Evolutionary conservation across 2,329 filamentous ascomycete species (phyloP).

Genomic region (Septoria linicola): DNA sequence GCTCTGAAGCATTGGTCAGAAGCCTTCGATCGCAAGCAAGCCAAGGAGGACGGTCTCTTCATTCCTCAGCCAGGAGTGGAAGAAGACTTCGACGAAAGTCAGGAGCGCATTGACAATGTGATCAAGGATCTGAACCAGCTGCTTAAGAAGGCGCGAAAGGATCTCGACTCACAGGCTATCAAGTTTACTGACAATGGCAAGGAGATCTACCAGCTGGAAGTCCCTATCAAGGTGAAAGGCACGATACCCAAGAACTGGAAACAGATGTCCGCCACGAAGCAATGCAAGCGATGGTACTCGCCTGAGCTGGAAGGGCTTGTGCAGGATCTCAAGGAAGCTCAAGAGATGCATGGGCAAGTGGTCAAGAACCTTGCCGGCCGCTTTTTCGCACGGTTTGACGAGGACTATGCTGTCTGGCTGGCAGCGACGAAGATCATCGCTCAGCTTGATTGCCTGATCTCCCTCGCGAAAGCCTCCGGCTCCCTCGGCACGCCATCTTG

Average conservation of each 20-base stretch:
- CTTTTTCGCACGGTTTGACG: conserved; percentile 85
- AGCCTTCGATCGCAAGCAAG: conserved; percentile 81
- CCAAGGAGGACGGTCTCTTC: conserved; percentile 74
- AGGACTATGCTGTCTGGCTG: conserved; percentile 81
- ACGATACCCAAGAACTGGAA: conserved; percentile 79
- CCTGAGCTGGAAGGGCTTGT: conserved; percentile 78
- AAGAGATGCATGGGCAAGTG: conserved; percentile 89
- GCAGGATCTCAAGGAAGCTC: conserved; percentile 84
- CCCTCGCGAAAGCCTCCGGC: conserved; percentile 82
- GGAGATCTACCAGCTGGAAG: conserved; percentile 94
- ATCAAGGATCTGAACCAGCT: conserved; percentile 70
- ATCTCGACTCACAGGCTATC: conserved; percentile 68
- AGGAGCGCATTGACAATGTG: conserved; percentile 72
- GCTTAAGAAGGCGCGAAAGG: conserved; percentile 67
- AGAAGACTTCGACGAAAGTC: conserved; percentile 84
- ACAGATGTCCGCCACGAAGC: conserved; percentile 91
- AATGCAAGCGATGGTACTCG: conserved; percentile 93
- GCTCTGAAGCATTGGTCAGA: conserved; percentile 82
- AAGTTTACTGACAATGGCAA: conserved; percentile 75
- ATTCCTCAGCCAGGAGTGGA: conserved; percentile 86
- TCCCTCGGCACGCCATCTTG: conserved; percentile 84
- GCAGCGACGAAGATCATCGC: conserved; percentile 85
- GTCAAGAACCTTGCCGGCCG: conserved; percentile 79
- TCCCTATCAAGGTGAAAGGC: conserved; percentile 76
- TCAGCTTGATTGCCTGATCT: conserved; percentile 92